Base-by-base conservation (phyloP, 208 protist genomes). In the Angomonas ambiguus region DNA sequence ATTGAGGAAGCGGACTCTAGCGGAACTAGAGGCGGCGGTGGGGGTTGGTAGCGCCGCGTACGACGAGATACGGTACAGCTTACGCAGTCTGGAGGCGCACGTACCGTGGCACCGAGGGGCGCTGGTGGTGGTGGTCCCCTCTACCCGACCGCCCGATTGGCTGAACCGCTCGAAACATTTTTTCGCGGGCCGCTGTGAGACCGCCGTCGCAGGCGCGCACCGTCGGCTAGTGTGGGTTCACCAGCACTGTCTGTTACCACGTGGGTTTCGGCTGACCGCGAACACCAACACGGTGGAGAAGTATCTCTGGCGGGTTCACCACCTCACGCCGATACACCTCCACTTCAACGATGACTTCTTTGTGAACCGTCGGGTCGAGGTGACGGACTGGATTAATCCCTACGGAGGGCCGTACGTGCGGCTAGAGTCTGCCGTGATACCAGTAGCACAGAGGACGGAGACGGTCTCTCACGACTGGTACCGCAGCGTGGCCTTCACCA, bases 101-200 rank as follows among this genome's bases (percentile, higher is more conserved):
- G 88, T 96, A 25, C 91, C 76, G 31, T 98, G 96, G 96, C 82
- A 98, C 42, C 58, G 62, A n/a, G 84, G 84, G 18, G 76, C 93
- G 51, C 71, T 97, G 56, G 67, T 98, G n/a, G 74, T 99, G 59
- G 93, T 98, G n/a, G 98, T 96, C 13, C 98, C 97, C 51, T 94
- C 95, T 31, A 45, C 38, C 16, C 97, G 98, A 79, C 71, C 96
- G 41, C 91, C 94, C 28, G 63, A 57, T 59, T 98, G 95, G 94
- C 57, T 97, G 41, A 81, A 97, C 72, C 42, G 76, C 28, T 74
- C 77, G 51, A 76, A 72, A 55, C 79, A 82, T 72, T 89, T 89
- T 65, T 64, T 89, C 18, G 59, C 62, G 6, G 72, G 76, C 3
- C 32, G 63, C 49, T 83, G 71, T 66, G 69, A 64, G 18, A 53